phyloP scores from a whole-genome alignment of 2,329 filamentous ascomycete genomes.

The Colletotrichum sp. region DNA sequence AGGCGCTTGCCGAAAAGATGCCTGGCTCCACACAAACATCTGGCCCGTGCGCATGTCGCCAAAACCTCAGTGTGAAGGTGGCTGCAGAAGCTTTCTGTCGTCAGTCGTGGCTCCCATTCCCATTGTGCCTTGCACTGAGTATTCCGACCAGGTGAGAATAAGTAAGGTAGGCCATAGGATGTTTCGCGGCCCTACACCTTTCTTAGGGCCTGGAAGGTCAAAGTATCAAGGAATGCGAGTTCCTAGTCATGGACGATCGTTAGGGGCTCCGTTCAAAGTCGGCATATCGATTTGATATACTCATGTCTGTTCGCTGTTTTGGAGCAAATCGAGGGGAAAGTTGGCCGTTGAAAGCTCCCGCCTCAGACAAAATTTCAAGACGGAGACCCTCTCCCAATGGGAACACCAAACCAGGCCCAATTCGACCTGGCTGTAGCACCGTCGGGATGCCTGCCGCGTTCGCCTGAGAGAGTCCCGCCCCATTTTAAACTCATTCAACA shows the following conservation, averaged over 20 bases:
- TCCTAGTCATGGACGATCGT: not conserved
- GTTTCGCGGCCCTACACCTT: not conserved
- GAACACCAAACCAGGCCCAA: not conserved
- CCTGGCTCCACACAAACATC: slow-evolving; percentile 1
- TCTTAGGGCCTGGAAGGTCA: not conserved
- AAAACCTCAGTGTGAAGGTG: not conserved
- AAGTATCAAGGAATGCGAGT: not conserved
- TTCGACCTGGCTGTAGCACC: not conserved
- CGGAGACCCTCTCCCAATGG: not conserved
- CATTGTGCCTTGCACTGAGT: not conserved
- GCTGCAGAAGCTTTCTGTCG: not conserved
- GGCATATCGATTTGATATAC: not conserved
- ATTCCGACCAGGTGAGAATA: not conserved
- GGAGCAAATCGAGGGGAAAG: not conserved
- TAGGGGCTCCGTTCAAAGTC: not conserved
- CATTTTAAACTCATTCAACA: not conserved
- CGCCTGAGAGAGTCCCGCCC: not conserved
- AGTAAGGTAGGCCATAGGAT: not conserved
- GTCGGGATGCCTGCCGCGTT: not conserved
- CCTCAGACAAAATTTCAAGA: not conserved
- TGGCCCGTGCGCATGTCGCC: slow-evolving; percentile 3
- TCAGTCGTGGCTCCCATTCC: not conserved
- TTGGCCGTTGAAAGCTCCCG: not conserved
- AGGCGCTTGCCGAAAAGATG: not conserved
- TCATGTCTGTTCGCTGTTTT: not conserved